Percentiles rank a stretch among this genome's conserved stretches.
Evolutionary conservation across 441 rosid genomes (phyloP).

Genomic region (Croton laevigatus): DNA sequence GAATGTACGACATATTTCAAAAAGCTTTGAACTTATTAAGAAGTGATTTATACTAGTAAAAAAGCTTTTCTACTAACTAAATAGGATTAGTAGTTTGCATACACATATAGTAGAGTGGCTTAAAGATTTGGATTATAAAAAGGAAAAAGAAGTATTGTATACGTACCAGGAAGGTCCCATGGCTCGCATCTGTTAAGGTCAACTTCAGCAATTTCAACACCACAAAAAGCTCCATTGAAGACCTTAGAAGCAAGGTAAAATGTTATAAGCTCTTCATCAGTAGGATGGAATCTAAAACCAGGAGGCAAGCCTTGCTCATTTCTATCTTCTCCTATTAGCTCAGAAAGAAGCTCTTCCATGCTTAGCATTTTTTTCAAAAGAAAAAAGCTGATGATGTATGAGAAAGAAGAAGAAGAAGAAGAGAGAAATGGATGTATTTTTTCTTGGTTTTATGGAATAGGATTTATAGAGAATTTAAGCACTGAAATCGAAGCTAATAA

Average conservation of each 20-base stretch:
- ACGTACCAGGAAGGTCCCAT: conserved; percentile 94
- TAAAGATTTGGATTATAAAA: too few species aligned
- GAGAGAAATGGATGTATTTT: conserved; percentile 8
- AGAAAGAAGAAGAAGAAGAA: conserved; percentile 6
- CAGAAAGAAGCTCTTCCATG: conserved; percentile 65
- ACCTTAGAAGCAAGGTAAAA: conserved; percentile 93
- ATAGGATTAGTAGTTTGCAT: too few species aligned
- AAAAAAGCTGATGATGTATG: not conserved
- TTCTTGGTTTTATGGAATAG: conserved; percentile 1
- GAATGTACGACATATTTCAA: not conserved
- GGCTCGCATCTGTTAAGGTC: conserved; percentile 96
- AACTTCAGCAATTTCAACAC: conserved; percentile 75
- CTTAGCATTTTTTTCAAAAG: conserved; percentile 33
- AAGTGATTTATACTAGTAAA: too few species aligned
- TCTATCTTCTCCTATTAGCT: conserved; percentile 53
- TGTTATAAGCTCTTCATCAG: conserved; percentile 90
- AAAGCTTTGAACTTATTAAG: not conserved
- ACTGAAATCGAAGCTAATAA: conserved; percentile 32
- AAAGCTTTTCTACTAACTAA: too few species aligned
- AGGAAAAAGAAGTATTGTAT: not conserved
- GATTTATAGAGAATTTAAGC: conserved; percentile 30
- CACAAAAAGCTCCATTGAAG: conserved; percentile 63
- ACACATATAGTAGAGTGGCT: too few species aligned
- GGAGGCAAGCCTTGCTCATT: conserved; percentile 82
- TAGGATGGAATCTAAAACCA: conserved; percentile 93